Evolutionary conservation across 225 moss, liverwort and hornwort species (phyloP).

Genomic region (Pseudisothecium myosuroides): DNA sequence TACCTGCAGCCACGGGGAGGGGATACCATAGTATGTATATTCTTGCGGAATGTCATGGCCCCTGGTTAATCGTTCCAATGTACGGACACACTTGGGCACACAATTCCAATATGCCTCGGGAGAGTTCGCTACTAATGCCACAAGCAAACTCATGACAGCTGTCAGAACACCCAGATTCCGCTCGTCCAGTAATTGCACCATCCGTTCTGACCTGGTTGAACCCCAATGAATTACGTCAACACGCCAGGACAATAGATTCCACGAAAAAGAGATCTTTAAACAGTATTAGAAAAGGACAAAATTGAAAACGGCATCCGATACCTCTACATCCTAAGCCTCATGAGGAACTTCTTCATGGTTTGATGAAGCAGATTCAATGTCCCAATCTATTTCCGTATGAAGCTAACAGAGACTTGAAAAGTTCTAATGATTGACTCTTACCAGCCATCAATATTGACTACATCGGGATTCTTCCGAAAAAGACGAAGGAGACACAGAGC

Average conservation of each 20-base stretch:
- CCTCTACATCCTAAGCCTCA: neutral
- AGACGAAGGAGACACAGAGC: conserved; percentile 90
- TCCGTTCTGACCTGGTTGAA: conserved; percentile 79
- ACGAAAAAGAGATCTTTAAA: neutral
- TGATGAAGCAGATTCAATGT: neutral
- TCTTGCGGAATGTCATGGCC: conserved; percentile 95
- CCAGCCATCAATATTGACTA: conserved; percentile 96
- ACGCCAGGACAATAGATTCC: neutral
- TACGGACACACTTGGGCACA: conserved; percentile 91
- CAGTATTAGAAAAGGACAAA: neutral
- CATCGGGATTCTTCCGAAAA: conserved; percentile 92
- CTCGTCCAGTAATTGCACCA: conserved; percentile 92
- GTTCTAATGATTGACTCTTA: conserved; percentile 7
- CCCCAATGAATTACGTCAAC: neutral
- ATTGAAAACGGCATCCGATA: neutral
- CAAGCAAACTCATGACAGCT: conserved; percentile 94
- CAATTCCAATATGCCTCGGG: conserved; percentile 92
- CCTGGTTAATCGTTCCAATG: conserved; percentile 78
- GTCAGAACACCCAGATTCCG: conserved; percentile 89
- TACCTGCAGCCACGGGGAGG: conserved; percentile 98
- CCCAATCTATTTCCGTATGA: neutral
- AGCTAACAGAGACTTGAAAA: neutral
- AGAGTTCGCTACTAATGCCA: conserved; percentile 77
- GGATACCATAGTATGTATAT: conserved; percentile 98
- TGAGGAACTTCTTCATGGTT: neutral